Evolutionary conservation across 208 protist species (phyloP).

Genomic region (Lotmaria passim): DNA sequence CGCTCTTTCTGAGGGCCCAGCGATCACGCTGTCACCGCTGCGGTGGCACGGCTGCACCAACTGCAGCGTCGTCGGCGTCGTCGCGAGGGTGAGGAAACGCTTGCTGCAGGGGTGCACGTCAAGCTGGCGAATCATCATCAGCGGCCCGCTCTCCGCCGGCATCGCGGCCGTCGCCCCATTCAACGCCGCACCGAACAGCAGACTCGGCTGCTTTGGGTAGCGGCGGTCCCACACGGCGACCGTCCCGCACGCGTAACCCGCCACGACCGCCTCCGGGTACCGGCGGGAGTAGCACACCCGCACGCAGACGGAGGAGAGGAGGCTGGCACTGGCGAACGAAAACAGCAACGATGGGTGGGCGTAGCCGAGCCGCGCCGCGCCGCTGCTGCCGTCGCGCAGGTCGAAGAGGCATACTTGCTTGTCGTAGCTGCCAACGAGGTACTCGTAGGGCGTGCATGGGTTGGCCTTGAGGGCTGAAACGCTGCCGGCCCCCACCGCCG

Average conservation of each 20-base stretch:
- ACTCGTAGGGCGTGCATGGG: slow-evolving; percentile 38
- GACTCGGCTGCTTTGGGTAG: slow-evolving; percentile 23
- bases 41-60: slow-evolving; percentile 24
- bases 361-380: slow-evolving; percentile 44
- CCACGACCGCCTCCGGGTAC: slow-evolving; percentile 63
- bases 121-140: slow-evolving; percentile 37
- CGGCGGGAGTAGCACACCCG: slow-evolving; percentile 61
- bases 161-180: background rate
- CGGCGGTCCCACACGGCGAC: slow-evolving; percentile 55
- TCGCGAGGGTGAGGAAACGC: slow-evolving; percentile 54
- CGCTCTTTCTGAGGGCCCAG: background rate
- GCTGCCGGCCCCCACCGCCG: background rate
- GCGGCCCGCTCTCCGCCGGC: background rate
- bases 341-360: slow-evolving; percentile 29
- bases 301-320: slow-evolving; percentile 32
- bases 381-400: slow-evolving; percentile 24
- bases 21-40: background rate
- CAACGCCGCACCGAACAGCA: slow-evolving; percentile 24
- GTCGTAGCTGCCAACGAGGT: slow-evolving; percentile 31
- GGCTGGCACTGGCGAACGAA: slow-evolving; percentile 1
- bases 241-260: slow-evolving; percentile 58
- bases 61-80: slow-evolving; percentile 51
- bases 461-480: slow-evolving; percentile 41
- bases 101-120: slow-evolving; percentile 57
- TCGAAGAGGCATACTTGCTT: slow-evolving; percentile 51